phyloP scores from a whole-genome alignment of 352 stramenopile species.

The Pythium volutum region DNA sequence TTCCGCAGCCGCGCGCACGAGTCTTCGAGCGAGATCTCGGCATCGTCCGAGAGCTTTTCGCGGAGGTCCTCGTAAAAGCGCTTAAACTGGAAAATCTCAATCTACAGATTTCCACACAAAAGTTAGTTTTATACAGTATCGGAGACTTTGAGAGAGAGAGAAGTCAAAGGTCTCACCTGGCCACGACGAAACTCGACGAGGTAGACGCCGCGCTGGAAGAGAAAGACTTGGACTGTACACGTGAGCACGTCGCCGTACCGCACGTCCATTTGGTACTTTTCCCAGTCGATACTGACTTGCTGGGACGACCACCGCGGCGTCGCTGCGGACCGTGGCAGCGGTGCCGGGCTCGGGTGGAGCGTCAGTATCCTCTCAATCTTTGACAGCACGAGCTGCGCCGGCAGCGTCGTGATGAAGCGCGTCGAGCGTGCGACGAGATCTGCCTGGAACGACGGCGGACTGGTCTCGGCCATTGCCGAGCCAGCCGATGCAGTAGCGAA shows the following conservation, averaged over 20 bases:
- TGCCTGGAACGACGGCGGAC: slow-evolving; percentile 44
- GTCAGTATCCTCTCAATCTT: slow-evolving; percentile 61
- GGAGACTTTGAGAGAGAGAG: not conserved
- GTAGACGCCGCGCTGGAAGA: slow-evolving; percentile 79
- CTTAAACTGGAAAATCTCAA: slow-evolving; percentile 88
- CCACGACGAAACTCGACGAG: slow-evolving; percentile 76
- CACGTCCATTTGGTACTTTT: slow-evolving; percentile 73
- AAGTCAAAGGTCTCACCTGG: slow-evolving; percentile 41
- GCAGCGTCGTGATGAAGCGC: slow-evolving; percentile 64
- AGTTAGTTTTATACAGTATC: not conserved
- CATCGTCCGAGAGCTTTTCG: slow-evolving; percentile 50
- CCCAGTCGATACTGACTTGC: slow-evolving; percentile 62
- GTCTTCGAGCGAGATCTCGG: slow-evolving; percentile 24
- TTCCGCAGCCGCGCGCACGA: not conserved
- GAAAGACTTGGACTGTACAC: slow-evolving; percentile 78
- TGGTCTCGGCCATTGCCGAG: not conserved
- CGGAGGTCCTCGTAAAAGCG: slow-evolving; percentile 84
- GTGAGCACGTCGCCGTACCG: slow-evolving; percentile 54
- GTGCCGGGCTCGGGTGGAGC: slow-evolving; percentile 31
- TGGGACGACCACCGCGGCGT: slow-evolving; percentile 18
- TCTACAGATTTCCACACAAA: slow-evolving; percentile 25
- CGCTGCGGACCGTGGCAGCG: slow-evolving; percentile 25
- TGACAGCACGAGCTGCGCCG: slow-evolving; percentile 59
- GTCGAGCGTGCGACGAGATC: slow-evolving; percentile 72
- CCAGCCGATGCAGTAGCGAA: not conserved